Evolutionary conservation across 768 basidiomycete genomes (phyloP).

Genomic region (Hygrophoropsis aurantiaca): DNA sequence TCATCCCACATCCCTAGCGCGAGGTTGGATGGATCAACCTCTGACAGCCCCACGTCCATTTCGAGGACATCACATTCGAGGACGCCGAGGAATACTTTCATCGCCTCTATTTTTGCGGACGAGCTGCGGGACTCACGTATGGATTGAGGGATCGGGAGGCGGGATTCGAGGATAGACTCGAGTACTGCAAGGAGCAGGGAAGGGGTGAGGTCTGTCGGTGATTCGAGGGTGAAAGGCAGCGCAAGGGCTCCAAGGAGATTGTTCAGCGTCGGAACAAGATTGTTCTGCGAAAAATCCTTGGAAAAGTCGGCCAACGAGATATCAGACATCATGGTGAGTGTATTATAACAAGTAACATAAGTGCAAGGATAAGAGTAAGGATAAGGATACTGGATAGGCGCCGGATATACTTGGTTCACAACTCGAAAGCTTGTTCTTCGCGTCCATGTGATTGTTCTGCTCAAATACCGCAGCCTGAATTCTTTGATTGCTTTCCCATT

Average conservation of each 20-base stretch:
- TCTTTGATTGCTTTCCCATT: no score
- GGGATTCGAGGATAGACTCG: conserved; percentile 55
- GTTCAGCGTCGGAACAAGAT: conserved; percentile 38
- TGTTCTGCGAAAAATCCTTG: conserved; percentile 4
- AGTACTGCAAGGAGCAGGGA: conserved; percentile 70
- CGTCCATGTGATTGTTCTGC: no score
- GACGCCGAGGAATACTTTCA: conserved; percentile 76
- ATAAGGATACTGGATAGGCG: no score
- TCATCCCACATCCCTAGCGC: conserved; percentile 68
- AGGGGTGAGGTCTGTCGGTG: conserved; percentile 66
- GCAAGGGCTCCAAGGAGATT: conserved; percentile 42
- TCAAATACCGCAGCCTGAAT: no score
- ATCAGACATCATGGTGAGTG: conserved; percentile 4
- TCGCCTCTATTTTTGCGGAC: conserved; percentile 53
- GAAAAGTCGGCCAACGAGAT: conserved; percentile 7
- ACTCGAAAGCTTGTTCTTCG: no score
- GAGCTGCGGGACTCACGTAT: conserved; percentile 37
- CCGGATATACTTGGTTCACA: no score
- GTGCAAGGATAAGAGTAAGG: no score
- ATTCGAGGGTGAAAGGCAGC: conserved; percentile 46
- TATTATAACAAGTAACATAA: no score
- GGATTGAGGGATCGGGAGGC: conserved; percentile 46
- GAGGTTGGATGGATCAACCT: conserved; percentile 63
- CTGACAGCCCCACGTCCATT: conserved; percentile 61
- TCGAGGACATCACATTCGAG: conserved; percentile 64